Conservation (phyloP, 768 basidiomycete genomes). For the Podaxis sp. region DNA sequence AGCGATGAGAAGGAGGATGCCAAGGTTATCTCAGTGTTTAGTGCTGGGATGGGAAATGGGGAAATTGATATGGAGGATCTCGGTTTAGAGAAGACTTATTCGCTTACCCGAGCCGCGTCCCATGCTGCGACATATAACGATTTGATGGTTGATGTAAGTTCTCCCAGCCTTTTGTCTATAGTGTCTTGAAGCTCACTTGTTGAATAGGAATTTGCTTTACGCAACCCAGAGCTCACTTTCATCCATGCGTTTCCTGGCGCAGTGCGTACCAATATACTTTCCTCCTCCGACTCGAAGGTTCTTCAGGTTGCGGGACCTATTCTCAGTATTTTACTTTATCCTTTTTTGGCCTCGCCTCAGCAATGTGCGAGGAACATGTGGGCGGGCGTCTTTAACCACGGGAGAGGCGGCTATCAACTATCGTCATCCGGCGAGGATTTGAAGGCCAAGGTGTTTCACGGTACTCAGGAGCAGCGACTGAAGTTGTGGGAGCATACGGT, state of each 20-base stretch:
- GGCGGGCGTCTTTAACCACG: constrained; percentile 27
- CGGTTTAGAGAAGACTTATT: constrained; percentile 44
- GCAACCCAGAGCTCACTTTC: constrained; percentile 37
- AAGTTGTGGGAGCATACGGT: constrained; percentile 34
- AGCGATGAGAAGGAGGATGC: constrained; percentile 46
- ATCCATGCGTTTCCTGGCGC: constrained; percentile 38
- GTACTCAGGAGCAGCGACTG: constrained; percentile 35
- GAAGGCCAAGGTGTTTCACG: constrained; percentile 31
- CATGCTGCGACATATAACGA: constrained; percentile 45
- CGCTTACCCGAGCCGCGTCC: constrained; percentile 27
- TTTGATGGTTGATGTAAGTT: constrained; percentile 44
- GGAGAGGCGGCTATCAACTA: constrained; percentile 30
- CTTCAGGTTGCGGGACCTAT: constrained; percentile 23
- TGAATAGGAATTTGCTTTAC: constrained; percentile 33
- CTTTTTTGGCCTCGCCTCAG: constrained; percentile 24
- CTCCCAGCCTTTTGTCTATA: background rate
- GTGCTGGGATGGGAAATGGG: constrained; percentile 26
- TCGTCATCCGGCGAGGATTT: constrained; percentile 32
- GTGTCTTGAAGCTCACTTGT: background rate
- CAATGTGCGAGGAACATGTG: constrained; percentile 39
- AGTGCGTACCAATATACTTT: constrained; percentile 34
- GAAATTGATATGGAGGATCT: constrained; percentile 44
- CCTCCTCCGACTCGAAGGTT: constrained; percentile 26
- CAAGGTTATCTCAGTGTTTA: constrained; percentile 46
- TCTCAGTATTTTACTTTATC: constrained; percentile 21